phyloP scores from a whole-genome alignment of 768 basidiomycete species.

The Agaricus sinodeliciosus region DNA sequence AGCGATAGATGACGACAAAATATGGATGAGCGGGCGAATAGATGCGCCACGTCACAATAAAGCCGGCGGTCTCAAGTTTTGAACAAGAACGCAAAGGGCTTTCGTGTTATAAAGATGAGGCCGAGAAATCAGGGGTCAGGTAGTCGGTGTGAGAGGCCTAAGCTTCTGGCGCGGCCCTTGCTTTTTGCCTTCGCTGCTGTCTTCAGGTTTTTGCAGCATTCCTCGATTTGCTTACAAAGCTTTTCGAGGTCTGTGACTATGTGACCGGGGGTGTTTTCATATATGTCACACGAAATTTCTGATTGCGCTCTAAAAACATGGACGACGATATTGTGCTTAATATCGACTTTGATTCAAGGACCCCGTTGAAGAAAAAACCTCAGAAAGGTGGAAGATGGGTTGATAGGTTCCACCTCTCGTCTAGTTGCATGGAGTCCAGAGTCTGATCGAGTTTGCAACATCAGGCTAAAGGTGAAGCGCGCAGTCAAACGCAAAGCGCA shows the following conservation, averaged over 20 bases:
- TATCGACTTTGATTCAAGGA: slow-evolving; percentile 38
- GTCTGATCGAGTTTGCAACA: slow-evolving; percentile 14
- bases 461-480: slow-evolving; percentile 71
- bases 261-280: background rate
- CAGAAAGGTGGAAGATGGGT: slow-evolving; percentile 72
- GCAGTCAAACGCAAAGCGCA: slow-evolving; percentile 52
- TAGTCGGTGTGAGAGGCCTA: background rate
- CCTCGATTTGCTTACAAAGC: slow-evolving; percentile 10
- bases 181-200: slow-evolving; percentile 8
- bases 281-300: background rate
- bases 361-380: slow-evolving; percentile 19
- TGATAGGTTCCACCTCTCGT: slow-evolving; percentile 45
- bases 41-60: slow-evolving; percentile 8
- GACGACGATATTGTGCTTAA: slow-evolving; percentile 77
- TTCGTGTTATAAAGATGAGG: too few relatives aligned
- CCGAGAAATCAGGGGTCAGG: background rate
- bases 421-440: background rate
- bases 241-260: background rate
- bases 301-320: slow-evolving; percentile 27
- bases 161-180: background rate
- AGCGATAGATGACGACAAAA: slow-evolving; percentile 7
- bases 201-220: slow-evolving; percentile 5
- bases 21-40: background rate
- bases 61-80: background rate
- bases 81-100: background rate